A percentile compares a stretch with the other conserved stretches of the same genome.
phyloP scores from a whole-genome alignment of 257 asterid species.

The Fraxinus excelsior region DNA sequence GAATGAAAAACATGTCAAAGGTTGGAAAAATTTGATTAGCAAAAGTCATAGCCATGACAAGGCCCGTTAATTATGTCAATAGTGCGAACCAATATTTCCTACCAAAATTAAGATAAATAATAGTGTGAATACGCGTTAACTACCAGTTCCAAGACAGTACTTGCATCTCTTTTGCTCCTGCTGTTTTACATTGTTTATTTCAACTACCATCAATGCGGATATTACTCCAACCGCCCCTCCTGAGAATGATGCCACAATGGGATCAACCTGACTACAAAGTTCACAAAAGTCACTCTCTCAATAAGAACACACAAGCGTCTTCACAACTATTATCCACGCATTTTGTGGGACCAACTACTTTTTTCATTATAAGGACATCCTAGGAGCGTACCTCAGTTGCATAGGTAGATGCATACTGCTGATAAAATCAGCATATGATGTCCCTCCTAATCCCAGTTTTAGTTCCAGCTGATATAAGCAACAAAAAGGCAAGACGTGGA shows the following conservation, averaged over 20 bases:
- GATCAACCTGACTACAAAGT: constrained; percentile 79
- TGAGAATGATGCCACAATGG: constrained; percentile 95
- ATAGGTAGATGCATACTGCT: constrained; percentile 80
- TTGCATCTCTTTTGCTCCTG: constrained; percentile 99
- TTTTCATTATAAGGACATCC: not conserved
- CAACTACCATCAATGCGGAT: constrained; percentile 97
- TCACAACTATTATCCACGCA: not conserved
- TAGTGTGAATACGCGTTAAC: not conserved
- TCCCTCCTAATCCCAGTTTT: constrained; percentile 90
- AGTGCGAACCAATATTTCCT: no score
- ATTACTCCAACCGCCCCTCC: constrained; percentile 99
- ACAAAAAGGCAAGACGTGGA: constrained; percentile 16
- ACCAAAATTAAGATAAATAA: not conserved
- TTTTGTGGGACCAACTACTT: not conserved
- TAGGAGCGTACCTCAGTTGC: constrained; percentile 74
- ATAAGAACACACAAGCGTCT: not conserved
- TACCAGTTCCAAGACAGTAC: constrained; percentile 96
- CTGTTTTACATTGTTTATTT: constrained; percentile 91
- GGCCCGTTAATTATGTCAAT: not conserved
- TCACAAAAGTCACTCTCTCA: constrained; percentile 7
- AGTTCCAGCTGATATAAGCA: constrained; percentile 69
- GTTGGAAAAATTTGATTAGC: not conserved
- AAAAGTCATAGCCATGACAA: not conserved
- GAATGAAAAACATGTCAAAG: not conserved
- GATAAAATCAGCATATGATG: constrained; percentile 91